phyloP scores from a whole-genome alignment of 345 rosid genomes.

The Citrus australasica region DNA sequence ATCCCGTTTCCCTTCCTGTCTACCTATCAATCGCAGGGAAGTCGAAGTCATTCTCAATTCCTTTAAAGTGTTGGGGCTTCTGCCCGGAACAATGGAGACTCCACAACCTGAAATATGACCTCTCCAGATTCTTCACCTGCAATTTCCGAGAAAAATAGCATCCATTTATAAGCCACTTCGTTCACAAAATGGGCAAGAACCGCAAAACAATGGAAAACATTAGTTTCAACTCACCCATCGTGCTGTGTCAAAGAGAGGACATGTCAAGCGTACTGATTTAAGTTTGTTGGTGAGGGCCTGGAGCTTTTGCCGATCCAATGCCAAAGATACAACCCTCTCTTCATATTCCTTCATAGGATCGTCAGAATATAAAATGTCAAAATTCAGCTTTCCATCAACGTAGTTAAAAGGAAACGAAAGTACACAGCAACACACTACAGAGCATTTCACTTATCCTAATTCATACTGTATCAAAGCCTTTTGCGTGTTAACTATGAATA shows the following conservation, averaged over 20 bases:
- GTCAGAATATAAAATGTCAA: not conserved
- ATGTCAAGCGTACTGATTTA: conserved; percentile 58
- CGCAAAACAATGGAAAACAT: not conserved
- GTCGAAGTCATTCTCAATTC: conserved; percentile 66
- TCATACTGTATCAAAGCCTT: not conserved
- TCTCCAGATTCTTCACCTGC: conserved; percentile 89
- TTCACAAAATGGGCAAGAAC: not conserved
- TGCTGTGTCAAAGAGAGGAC: conserved; percentile 86
- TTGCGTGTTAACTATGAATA: not conserved
- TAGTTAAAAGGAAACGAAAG: not conserved
- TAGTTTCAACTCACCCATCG: conserved; percentile 71
- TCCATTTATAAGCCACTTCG: too few relatives aligned
- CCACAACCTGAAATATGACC: conserved; percentile 96
- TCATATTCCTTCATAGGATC: conserved; percentile 72
- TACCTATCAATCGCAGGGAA: conserved; percentile 61
- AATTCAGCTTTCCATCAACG: not conserved
- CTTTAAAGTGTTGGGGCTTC: conserved; percentile 80
- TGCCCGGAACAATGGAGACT: conserved; percentile 70
- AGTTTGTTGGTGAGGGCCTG: conserved; percentile 63
- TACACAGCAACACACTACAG: not conserved
- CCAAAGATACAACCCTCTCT: conserved; percentile 82
- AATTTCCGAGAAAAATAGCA: not conserved
- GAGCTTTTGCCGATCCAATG: conserved; percentile 65
- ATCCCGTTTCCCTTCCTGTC: conserved; percentile 25
- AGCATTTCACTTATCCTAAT: not conserved